These are phyloP conservation scores for Oxytropis ochrocephala DNA, from an alignment of 306 rosid species.

Conservation along the genomic window DNA sequence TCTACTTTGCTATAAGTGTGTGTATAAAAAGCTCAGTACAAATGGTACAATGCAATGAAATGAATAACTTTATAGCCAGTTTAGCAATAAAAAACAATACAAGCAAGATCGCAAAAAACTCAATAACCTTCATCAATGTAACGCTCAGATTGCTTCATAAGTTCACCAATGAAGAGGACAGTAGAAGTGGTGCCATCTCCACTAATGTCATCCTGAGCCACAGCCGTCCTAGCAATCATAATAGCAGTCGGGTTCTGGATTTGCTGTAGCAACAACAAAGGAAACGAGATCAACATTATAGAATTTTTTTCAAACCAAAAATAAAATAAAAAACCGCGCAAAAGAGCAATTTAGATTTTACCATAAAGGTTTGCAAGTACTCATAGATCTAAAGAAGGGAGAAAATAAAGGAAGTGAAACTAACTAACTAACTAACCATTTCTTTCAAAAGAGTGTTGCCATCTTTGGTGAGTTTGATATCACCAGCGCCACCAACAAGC, in stretches of 20 bases:
- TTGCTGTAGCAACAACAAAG: conserved; percentile 52
- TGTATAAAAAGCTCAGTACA: background rate
- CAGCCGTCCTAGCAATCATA: conserved; percentile 96
- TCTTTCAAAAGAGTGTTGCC: conserved; percentile 95
- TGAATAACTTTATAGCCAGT: background rate
- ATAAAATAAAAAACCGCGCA: background rate
- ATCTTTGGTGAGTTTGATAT: conserved; percentile 92
- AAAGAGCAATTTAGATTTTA: background rate
- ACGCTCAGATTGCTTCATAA: conserved; percentile 93
- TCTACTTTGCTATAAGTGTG: background rate
- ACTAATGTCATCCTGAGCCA: conserved; percentile 91
- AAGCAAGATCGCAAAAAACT: background rate
- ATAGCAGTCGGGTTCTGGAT: conserved; percentile 98
- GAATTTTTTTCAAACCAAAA: background rate
- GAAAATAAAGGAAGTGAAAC: background rate
- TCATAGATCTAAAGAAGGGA: background rate
- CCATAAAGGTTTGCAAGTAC: background rate
- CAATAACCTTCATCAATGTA: conserved; percentile 78
- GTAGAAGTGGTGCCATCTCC: conserved; percentile 98
- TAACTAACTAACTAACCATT: conserved; percentile 46
- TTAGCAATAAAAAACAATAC: background rate
- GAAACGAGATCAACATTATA: background rate
- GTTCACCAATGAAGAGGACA: conserved; percentile 91
- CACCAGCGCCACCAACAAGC: conserved; percentile 98
- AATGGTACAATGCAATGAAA: background rate